Conservation (phyloP, 495 filamentous ascomycete species). For the Neurospora sp. region DNA sequence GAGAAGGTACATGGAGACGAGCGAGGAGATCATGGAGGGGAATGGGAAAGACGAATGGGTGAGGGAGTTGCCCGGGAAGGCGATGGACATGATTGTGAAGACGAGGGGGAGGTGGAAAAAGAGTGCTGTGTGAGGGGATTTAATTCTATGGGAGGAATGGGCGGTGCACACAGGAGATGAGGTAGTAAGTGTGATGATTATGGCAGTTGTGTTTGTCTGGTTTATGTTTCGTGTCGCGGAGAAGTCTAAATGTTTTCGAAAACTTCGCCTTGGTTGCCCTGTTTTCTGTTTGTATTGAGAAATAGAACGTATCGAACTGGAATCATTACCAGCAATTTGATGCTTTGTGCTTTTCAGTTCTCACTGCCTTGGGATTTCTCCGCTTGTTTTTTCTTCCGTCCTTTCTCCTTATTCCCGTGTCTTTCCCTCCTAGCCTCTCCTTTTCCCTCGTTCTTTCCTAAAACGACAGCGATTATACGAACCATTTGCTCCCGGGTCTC, state of each 20-base stretch:
- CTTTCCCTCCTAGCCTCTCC: background rate
- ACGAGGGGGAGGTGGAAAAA: background rate
- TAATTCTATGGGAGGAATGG: too few species aligned
- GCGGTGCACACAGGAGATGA: background rate
- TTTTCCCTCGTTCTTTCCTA: background rate
- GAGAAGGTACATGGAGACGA: background rate
- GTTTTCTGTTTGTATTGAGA: too few species aligned
- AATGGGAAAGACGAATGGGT: background rate
- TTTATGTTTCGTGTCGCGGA: too few species aligned
- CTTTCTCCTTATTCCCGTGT: background rate
- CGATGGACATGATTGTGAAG: background rate
- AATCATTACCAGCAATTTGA: too few species aligned
- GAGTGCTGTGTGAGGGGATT: background rate
- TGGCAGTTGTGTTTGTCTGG: too few species aligned
- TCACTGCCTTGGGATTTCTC: too few species aligned
- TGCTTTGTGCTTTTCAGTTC: too few species aligned
- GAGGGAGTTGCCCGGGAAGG: background rate
- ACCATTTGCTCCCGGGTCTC: background rate
- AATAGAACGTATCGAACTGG: too few species aligned
- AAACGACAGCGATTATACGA: background rate
- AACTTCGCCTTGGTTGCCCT: too few species aligned
- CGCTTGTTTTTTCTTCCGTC: too few species aligned
- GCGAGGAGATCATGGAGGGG: background rate
- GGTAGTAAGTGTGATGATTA: background rate
- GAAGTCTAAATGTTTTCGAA: too few species aligned